Percentiles rank a stretch among this genome's conserved stretches.
phyloP scores from a whole-genome alignment of 805 yeast genomes.

The Blastobotrys terrestris region DNA sequence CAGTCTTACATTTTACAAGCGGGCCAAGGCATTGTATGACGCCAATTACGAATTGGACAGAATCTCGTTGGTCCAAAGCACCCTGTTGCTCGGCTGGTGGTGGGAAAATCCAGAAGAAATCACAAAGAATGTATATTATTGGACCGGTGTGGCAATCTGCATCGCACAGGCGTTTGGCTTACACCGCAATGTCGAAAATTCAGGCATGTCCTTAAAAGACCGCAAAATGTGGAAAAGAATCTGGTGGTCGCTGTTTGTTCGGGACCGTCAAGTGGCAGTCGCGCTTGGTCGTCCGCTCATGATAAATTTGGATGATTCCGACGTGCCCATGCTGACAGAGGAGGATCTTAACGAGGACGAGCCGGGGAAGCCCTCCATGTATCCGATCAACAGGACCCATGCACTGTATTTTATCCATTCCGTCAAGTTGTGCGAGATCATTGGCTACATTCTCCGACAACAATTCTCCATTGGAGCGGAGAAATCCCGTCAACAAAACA shows the following conservation, averaged over 20 bases:
- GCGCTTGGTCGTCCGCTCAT: conserved; percentile 70
- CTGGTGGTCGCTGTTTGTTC: conserved; percentile 73
- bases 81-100: conserved; percentile 56
- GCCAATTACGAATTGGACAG: conserved; percentile 63
- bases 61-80: conserved; percentile 52
- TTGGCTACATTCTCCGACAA: conserved; percentile 61
- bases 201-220: conserved; percentile 36
- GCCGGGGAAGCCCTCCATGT: conserved; percentile 32
- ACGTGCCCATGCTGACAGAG: conserved; percentile 62
- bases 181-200: conserved; percentile 47
- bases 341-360: conserved; percentile 58
- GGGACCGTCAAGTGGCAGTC: conserved; percentile 62
- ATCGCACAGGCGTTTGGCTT: conserved; percentile 73
- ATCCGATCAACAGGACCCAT: conserved; percentile 43
- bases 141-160: conserved; percentile 64
- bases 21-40: conserved; percentile 73
- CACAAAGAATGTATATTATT: conserved; percentile 57
- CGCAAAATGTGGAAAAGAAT: conserved; percentile 53
- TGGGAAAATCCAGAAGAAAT: conserved; percentile 73
- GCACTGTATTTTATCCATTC: conserved; percentile 55
- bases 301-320: conserved; percentile 67
- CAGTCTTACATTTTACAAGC: conserved; percentile 52
- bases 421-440: conserved; percentile 62
- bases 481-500: conserved; percentile 36
- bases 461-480: conserved; percentile 69